Evolutionary conservation across 768 basidiomycete species (phyloP).

Genomic region (Mycena galericulata): DNA sequence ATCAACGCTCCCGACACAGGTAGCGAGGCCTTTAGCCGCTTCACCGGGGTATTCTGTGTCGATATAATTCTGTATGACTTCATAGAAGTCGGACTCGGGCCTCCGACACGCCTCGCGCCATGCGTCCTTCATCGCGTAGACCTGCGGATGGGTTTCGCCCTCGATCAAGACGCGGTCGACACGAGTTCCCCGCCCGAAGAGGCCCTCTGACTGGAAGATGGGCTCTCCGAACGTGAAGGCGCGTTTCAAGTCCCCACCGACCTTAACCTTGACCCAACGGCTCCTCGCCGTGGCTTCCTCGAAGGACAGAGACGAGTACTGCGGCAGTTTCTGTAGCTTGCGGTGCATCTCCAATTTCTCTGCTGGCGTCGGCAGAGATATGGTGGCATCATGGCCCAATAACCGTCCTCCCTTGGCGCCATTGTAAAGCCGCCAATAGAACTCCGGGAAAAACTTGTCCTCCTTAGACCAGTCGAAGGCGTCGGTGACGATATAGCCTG

Average conservation of each 20-base stretch:
- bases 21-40: background rate
- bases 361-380: background rate
- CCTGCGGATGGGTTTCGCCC: background rate
- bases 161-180: constrained; percentile 4
- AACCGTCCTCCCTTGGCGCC: background rate
- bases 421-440: constrained; percentile 22
- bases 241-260: background rate
- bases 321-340: background rate
- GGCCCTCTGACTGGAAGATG: constrained; percentile 17
- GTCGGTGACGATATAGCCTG: constrained; percentile 19
- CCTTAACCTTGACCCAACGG: background rate
- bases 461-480: constrained; percentile 17
- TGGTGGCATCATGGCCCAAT: constrained; percentile 10
- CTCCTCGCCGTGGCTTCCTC: constrained; percentile 7
- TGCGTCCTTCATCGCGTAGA: constrained; percentile 21
- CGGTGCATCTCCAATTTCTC: background rate
- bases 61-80: constrained; percentile 9
- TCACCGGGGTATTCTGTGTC: background rate
- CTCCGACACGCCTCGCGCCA: constrained; percentile 19
- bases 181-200: constrained; percentile 4
- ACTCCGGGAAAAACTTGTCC: constrained; percentile 12
- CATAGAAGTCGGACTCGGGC: constrained; percentile 18
- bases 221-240: constrained; percentile 14
- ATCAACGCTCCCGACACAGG: background rate
- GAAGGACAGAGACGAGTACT: background rate